These are phyloP conservation scores for Picea sitchensis DNA, from an alignment of 75 land plant genomes.

Conservation along the genomic window DNA sequence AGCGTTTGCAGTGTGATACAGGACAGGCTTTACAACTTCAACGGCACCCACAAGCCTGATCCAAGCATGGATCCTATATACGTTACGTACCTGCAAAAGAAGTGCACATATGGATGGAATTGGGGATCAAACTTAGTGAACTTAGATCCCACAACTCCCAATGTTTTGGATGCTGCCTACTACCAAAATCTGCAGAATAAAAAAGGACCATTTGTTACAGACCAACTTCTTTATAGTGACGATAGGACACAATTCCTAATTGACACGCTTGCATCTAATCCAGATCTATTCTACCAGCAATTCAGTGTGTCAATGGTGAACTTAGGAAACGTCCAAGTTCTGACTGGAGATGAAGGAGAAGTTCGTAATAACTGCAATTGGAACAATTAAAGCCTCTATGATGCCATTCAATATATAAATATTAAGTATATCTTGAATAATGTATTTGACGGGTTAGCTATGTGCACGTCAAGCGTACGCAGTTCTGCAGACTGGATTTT, in stretches of 20 bases:
- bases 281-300: constrained; percentile 23
- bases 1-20: constrained; percentile 55
- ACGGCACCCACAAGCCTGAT: constrained; percentile 47
- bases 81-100: constrained; percentile 16
- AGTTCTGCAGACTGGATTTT: too few species aligned
- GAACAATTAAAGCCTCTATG: too few species aligned
- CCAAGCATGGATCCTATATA: constrained; percentile 44
- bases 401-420: too few species aligned
- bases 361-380: constrained; percentile 43
- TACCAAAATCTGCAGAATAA: constrained; percentile 33
- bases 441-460: too few species aligned
- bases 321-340: constrained; percentile 44
- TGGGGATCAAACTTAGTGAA: not conserved
- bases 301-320: constrained; percentile 51
- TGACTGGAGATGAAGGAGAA: constrained; percentile 44
- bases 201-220: constrained; percentile 53
- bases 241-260: constrained; percentile 29
- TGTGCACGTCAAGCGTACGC: too few species aligned
- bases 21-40: constrained; percentile 62
- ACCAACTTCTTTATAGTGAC: constrained; percentile 44
- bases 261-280: constrained; percentile 17
- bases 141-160: constrained; percentile 36
- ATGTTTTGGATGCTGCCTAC: constrained; percentile 45
- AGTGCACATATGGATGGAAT: constrained; percentile 18
- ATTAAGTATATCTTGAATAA: too few species aligned